Base-by-base conservation (phyloP, 192 early-diverging fungal genomes). In the Backusella mclennaniae region DNA sequence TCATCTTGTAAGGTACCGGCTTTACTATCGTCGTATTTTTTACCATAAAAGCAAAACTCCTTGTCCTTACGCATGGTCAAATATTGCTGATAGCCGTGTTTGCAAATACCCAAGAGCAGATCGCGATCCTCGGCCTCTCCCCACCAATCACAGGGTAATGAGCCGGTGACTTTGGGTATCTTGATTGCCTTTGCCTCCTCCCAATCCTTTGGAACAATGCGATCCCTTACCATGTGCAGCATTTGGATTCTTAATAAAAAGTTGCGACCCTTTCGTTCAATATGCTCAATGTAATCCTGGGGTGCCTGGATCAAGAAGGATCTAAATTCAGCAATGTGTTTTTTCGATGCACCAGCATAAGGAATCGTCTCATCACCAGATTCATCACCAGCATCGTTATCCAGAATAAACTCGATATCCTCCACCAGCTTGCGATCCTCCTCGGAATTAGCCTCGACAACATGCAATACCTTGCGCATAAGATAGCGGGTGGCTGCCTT, bases 91-190 rank as follows among this genome's bases (percentile, higher is more conserved):
- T 96, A 96, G 7, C 95, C 95, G 74, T 95, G 87, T 70, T 90
- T 92, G 75, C 87, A 86, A n/a, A 95, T 93, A 11, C 94, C 94
- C 67, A 95, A 79, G 70, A 96, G 77, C 69, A 96, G 59, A 80
- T 94, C 91, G 33, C 90, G 89, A 74, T 96, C 95, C 81, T 95
- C 91, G 15, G 89, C 79, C 11, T 87, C 66, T 36, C 93, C 93
- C 95, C 95, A 96, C 90, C 90, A 91, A 8, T 75, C 66, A 2
- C 83, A 87, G 17, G 90, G 89, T 14, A 83, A 84, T 31, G 80
- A 81, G n/a, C 90, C 90, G 35, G 86, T 82, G 6, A 96, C 85
- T 42, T 87, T 83, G 0, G 94, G 94, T 73, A 95, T 91, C 3
- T 77, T 66, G 74, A 91, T 85, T 14, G 83, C 56, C 87, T 88